phyloP scores from a whole-genome alignment of 495 filamentous ascomycete genomes.

The Gamarada debralockiae region DNA sequence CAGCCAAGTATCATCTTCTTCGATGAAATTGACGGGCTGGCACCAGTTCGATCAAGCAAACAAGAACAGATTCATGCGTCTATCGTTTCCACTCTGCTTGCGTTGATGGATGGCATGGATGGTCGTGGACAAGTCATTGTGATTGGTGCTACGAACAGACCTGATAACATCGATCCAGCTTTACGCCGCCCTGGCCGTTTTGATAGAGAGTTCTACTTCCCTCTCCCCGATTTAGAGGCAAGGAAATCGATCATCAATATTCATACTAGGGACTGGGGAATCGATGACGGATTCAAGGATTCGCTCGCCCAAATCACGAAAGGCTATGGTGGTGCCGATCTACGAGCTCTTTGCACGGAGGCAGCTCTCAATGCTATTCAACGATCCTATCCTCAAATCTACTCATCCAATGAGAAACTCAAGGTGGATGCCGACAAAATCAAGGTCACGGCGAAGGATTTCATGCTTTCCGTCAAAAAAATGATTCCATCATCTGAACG shows the following conservation, averaged over 20 bases:
- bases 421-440: constrained; percentile 82
- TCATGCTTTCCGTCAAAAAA: constrained; percentile 94
- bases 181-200: constrained; percentile 92
- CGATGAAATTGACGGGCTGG: constrained; percentile 96
- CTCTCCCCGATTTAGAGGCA: constrained; percentile 74
- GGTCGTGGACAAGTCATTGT: constrained; percentile 96
- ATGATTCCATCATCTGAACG: constrained; percentile 93
- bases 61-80: constrained; percentile 98
- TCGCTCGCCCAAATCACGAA: constrained; percentile 84
- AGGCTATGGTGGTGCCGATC: constrained; percentile 93
- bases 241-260: constrained; percentile 88
- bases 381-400: constrained; percentile 92
- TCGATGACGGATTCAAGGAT: constrained; percentile 74
- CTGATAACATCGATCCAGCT: constrained; percentile 94
- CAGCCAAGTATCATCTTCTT: constrained; percentile 99
- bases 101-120: constrained; percentile 99
- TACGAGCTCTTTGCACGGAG: constrained; percentile 92
- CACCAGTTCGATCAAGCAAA: constrained; percentile 92
- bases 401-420: constrained; percentile 85
- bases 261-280: constrained; percentile 90
- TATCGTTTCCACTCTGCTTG: constrained; percentile 91
- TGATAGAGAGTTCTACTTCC: constrained; percentile 97
- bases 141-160: constrained; percentile 95
- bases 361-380: constrained; percentile 98
- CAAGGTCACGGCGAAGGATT: constrained; percentile 82